phyloP scores from a whole-genome alignment of 148 eudicot genomes.

The Dianthus caryophyllus region DNA sequence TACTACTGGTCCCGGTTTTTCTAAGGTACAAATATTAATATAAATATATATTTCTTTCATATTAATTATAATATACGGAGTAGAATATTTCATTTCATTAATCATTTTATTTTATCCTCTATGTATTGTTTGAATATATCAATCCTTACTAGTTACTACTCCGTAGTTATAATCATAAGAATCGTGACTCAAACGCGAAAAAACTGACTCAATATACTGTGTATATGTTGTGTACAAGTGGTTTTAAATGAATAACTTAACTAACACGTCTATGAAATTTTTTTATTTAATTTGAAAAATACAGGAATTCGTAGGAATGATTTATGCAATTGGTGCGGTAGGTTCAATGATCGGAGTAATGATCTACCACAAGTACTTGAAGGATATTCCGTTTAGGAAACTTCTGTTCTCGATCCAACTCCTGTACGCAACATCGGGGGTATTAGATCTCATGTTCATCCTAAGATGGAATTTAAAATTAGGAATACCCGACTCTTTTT shows the following conservation, averaged over 20 bases:
- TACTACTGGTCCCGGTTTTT: conserved; percentile 50
- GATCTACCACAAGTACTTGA: conserved; percentile 49
- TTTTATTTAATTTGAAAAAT: background rate
- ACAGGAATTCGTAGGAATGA: conserved; percentile 59
- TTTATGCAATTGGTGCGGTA: conserved; percentile 52
- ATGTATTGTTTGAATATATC: too few species aligned
- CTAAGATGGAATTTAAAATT: conserved; percentile 47
- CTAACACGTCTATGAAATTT: background rate
- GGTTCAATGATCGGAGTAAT: conserved; percentile 55
- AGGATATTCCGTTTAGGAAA: conserved; percentile 40
- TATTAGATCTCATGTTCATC: conserved; percentile 58
- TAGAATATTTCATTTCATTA: too few species aligned
- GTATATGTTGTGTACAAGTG: too few species aligned
- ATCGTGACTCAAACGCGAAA: too few species aligned
- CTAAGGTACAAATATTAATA: too few species aligned
- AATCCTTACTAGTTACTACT: too few species aligned
- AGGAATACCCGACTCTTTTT: conserved; percentile 55
- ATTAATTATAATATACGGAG: too few species aligned
- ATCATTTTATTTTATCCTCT: too few species aligned
- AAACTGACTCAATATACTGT: too few species aligned
- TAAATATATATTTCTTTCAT: too few species aligned
- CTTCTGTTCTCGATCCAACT: conserved; percentile 55
- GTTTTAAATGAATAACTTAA: too few species aligned
- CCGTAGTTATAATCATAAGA: too few species aligned
- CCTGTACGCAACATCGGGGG: conserved; percentile 40